Base-by-base conservation (phyloP, 805 yeast species). In the Starmerella ratchasimensis region DNA sequence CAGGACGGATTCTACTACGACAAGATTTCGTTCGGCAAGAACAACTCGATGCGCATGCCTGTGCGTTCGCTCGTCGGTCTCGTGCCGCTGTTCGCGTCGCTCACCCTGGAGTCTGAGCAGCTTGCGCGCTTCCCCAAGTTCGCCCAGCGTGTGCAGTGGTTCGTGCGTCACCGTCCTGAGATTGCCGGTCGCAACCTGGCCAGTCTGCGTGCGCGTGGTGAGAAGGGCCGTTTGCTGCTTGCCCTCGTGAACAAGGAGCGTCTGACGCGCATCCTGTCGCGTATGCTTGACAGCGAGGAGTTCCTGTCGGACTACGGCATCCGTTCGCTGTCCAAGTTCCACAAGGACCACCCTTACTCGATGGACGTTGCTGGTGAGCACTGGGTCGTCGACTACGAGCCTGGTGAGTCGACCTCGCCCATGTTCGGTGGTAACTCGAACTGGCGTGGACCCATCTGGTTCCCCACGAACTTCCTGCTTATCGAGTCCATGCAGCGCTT, bases 371-470 rank as follows among this genome's bases (percentile, higher is more conserved):
- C 80, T 56, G 93, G 93, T 14, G 67, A 72, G 47, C 63, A 67
- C 28, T 84, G 76, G 58, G 62, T 33, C 8, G 50, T 50, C 9
- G 54, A 50, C 31, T 50, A 50, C 43, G 50, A 48, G 40, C 54
- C 52, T 7, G 51, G 45, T 4, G 54, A 65, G 31, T 79, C 93
- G 21, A 88, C 82, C 54, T 77, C 93, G 5, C 94, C 94, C 4
- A 71, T 86, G 72, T 84, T 84, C 67, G 96, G 96, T 35, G 96
- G 96, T 42, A 84, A 84, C 57, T 83, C 94, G 17, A 84, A 84
- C 60, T 84, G 96, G 96, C 70, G 96, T 58, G 96, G 96, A 2
- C 95, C 96, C 13, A 83, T 84, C 49, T 84, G 96, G 96, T 83
- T 84, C 67, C 94, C 96, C 16, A 81, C 81, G 10, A 84, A 79